Evolutionary conservation across 768 basidiomycete genomes (phyloP).

Genomic region (Phylloporus scabripes): DNA sequence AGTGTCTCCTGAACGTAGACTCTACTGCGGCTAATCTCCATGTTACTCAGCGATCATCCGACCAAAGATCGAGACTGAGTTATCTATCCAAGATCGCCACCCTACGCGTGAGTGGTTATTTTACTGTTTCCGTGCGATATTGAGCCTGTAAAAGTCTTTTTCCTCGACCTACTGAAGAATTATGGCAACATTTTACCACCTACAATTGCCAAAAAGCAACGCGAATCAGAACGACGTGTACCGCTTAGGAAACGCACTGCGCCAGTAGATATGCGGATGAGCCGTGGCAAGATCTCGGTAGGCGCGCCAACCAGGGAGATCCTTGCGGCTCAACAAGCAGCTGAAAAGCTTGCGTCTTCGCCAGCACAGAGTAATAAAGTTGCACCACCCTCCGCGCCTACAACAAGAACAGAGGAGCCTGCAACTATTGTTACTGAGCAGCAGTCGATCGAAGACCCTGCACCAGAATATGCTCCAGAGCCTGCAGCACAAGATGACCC

Average conservation of each 20-base stretch:
- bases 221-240: conserved; percentile 79
- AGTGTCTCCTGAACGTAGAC: conserved; percentile 26
- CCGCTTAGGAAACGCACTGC: conserved; percentile 84
- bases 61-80: conserved; percentile 73
- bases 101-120: conserved; percentile 52
- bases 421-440: conserved; percentile 13
- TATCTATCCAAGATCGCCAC: conserved; percentile 90
- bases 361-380: conserved; percentile 11
- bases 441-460: conserved; percentile 7
- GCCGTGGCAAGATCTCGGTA: conserved; percentile 66
- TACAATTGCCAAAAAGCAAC: conserved; percentile 78
- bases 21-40: background rate
- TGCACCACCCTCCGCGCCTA: conserved; percentile 15
- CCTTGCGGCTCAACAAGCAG: conserved; percentile 63
- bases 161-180: conserved; percentile 78
- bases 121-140: background rate
- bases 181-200: conserved; percentile 73
- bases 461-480: conserved; percentile 3
- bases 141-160: conserved; percentile 48
- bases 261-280: conserved; percentile 83
- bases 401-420: conserved; percentile 16
- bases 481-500: conserved; percentile 6
- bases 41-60: conserved; percentile 60
- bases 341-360: conserved; percentile 45
- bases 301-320: conserved; percentile 67